These are phyloP conservation scores for Bruguiera sexangula DNA, from an alignment of 345 rosid species.

Conservation along the genomic window DNA sequence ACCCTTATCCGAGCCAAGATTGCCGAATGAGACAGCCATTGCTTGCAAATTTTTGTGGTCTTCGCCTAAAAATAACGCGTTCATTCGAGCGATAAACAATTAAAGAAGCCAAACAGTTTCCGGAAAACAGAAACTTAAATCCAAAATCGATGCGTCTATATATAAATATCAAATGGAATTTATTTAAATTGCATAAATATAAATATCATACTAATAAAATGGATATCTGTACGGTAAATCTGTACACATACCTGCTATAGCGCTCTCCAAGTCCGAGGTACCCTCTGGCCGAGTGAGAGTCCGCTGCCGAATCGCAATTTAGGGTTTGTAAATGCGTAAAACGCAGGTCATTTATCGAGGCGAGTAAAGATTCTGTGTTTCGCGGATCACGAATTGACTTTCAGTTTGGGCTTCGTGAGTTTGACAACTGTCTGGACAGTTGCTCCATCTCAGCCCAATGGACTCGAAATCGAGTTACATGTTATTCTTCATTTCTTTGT, in stretches of 20 bases:
- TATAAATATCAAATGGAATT: too few relatives aligned
- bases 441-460: too few relatives aligned
- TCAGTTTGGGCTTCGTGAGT: too few relatives aligned
- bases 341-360: neutral
- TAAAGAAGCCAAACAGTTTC: too few relatives aligned
- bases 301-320: neutral
- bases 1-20: slow-evolving; percentile 54
- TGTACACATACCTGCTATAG: neutral
- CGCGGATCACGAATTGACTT: neutral
- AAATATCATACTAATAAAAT: too few relatives aligned
- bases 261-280: neutral
- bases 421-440: too few relatives aligned
- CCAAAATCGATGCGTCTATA: too few relatives aligned
- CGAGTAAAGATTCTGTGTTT: neutral
- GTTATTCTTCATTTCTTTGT: too few relatives aligned
- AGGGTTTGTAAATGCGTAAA: neutral
- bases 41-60: neutral
- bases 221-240: neutral
- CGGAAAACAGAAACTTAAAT: too few relatives aligned
- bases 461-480: too few relatives aligned
- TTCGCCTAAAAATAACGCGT: neutral
- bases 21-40: slow-evolving; percentile 62
- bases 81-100: neutral
- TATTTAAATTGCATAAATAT: too few relatives aligned
- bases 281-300: neutral